Base-by-base conservation (phyloP, 768 basidiomycete species). In the Trametes maxima region DNA sequence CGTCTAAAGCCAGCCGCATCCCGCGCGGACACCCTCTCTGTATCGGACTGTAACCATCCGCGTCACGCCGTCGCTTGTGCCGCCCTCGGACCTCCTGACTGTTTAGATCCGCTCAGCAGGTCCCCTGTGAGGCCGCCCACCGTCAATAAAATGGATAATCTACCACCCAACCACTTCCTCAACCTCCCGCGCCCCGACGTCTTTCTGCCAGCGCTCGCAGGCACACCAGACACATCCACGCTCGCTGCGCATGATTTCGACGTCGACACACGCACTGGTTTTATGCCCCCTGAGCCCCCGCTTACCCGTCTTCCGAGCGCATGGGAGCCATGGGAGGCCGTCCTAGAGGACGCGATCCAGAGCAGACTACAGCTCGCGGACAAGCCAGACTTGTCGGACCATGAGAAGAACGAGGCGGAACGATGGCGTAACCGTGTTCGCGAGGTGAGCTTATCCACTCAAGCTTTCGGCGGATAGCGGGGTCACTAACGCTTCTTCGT, bases 191-290 rank as follows among this genome's bases (percentile, higher is more conserved):
- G 76, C 6, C 76, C 73, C 5, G 71, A 74, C 63, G 70, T 64
- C 21, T 58, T 65, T 44, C 48, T 64, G 7, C 69, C 69, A 13
- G 67, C 69, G 0, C 65, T 68, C 4, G 52, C 55, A 14, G 74
- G 75, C 47, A 67, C 69, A 10, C 68, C 70, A 17, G 75, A 77
- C 44, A 77, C 75, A 1, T 71, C 76, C 14, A 77, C 76, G 0
- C 68, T 77, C 49, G 75, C 75, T 40, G 76, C 76, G 5, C 74
- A 75, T 56, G 75, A 76, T 54, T 98, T 94, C 78, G 94, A 98
- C 72, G 91, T 98, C 61, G 94, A 95, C 72, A 87, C 89, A 11
- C 79, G 86, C 16, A 93, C 94, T 0, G 95, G 96, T 0, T 98
- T 98, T 73, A 88, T 98, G 85, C 91, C 95, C 2, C 88, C 90